These are phyloP conservation scores for Dictyostelium intermedium DNA, from an alignment of 78 protist species.

Conservation along the genomic window DNA sequence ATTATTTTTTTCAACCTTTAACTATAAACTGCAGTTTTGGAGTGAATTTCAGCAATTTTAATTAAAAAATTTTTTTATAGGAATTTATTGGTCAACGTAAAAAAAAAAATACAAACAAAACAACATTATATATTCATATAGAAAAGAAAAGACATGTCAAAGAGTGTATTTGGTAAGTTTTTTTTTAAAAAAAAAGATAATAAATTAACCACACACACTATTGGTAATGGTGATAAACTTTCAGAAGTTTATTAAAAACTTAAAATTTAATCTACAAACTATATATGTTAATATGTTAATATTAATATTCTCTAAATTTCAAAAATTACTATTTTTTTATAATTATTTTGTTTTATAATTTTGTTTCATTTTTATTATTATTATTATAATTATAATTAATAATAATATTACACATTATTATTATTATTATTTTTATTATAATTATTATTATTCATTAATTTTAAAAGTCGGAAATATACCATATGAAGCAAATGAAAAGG, in stretches of 20 bases:
- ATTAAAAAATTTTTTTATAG: background rate
- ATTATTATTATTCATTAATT: no score
- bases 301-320: no score
- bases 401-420: no score
- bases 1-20: no score
- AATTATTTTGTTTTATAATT: background rate
- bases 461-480: slow-evolving; percentile 94
- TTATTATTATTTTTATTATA: background rate
- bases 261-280: background rate
- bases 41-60: background rate
- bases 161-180: slow-evolving; percentile 13
- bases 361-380: background rate
- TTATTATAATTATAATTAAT: background rate
- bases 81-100: background rate
- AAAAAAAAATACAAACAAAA: background rate
- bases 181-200: background rate
- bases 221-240: background rate
- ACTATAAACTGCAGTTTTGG: background rate
- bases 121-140: background rate
- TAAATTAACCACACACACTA: background rate
- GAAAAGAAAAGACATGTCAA: background rate
- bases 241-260: background rate
- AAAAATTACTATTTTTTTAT: background rate
- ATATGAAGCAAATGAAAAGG: slow-evolving; percentile 90
- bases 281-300: no score